These are phyloP conservation scores for Drechslerella dactyloides DNA, from an alignment of 2,329 filamentous ascomycete species.

Conservation along the genomic window DNA sequence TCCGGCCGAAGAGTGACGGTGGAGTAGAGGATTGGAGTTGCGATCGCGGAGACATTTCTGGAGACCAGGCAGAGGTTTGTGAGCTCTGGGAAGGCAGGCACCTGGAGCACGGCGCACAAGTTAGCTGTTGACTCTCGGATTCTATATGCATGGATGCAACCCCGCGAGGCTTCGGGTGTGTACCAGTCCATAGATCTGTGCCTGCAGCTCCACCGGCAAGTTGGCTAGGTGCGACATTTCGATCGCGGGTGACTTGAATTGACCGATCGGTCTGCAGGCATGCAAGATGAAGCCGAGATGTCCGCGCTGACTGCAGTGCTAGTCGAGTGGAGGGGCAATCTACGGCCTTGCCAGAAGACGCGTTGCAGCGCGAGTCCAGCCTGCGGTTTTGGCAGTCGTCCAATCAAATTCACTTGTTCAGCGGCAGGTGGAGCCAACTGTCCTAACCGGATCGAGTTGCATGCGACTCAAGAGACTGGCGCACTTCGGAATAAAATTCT, in stretches of 20 bases:
- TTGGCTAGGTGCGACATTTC: slow-evolving; percentile 11
- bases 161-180: not conserved
- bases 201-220: slow-evolving; percentile 28
- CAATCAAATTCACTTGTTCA: too few relatives aligned
- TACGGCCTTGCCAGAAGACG: too few relatives aligned
- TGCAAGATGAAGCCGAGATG: not conserved
- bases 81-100: slow-evolving; percentile 14
- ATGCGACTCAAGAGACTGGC: too few relatives aligned
- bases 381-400: too few relatives aligned
- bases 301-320: too few relatives aligned
- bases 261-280: not conserved
- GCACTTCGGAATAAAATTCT: too few relatives aligned
- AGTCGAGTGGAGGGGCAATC: too few relatives aligned
- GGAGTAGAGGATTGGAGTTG: slow-evolving; percentile 24
- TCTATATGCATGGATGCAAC: too few relatives aligned
- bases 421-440: too few relatives aligned
- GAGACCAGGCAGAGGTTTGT: slow-evolving; percentile 21
- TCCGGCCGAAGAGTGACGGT: slow-evolving; percentile 19
- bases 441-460: too few relatives aligned
- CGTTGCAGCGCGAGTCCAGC: too few relatives aligned
- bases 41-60: slow-evolving; percentile 7
- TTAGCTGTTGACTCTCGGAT: not conserved
- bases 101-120: not conserved
- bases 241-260: not conserved
- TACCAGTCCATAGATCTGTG: slow-evolving; percentile 10